Base-by-base conservation (phyloP, 352 stramenopile species). In the Pythium scleroteichum region DNA sequence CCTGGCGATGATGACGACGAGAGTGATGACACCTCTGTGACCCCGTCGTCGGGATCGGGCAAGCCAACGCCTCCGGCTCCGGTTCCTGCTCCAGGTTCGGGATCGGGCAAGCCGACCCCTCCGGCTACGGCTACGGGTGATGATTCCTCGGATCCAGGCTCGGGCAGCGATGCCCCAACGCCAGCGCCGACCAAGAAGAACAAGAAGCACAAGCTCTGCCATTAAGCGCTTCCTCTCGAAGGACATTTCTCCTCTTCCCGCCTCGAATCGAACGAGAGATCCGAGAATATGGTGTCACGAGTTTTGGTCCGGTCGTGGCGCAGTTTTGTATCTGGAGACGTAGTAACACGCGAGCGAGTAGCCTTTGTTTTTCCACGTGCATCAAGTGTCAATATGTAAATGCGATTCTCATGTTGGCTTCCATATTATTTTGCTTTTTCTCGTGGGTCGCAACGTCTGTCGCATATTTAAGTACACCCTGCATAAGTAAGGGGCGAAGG, bases 171-270 rank as follows among this genome's bases (percentile, higher is more conserved):
- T 13, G 38, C 13, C 7, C 17, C 38, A 6, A 44, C 38, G 13
- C 38, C 44, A 3, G 44, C 22, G 5, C 22, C 44, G 44, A 51
- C 19, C 44, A 29, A 35, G 44, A 51, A 51, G 44, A 51, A 29
- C 47, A 41, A 35, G 47, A 40, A 40, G 26, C 47, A 54, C 47
- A 54, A 54, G 47, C 29, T 42, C 5, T 54, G 47, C 47, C 24
- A 53, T 22, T 53, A 53, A 53, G 46, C 23, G 29, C 29, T 35
- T 35, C 29, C 29, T 35, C 29, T 35, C 29, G 29, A 10, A 35
- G 10, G 29, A 5, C 29, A 35, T 35, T 35, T 35, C 29, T 35
- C 29, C 29, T 35, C 10, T 10, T 35, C 29, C 38, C 38, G 13
- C 38, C 17, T 44, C 38, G 38, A 44, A 41, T 54, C 17, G 47